A percentile compares a stretch with the other conserved stretches of the same genome.
Evolutionary conservation across 2,329 filamentous ascomycete genomes (phyloP).

Genomic region (Phialophora tarda): DNA sequence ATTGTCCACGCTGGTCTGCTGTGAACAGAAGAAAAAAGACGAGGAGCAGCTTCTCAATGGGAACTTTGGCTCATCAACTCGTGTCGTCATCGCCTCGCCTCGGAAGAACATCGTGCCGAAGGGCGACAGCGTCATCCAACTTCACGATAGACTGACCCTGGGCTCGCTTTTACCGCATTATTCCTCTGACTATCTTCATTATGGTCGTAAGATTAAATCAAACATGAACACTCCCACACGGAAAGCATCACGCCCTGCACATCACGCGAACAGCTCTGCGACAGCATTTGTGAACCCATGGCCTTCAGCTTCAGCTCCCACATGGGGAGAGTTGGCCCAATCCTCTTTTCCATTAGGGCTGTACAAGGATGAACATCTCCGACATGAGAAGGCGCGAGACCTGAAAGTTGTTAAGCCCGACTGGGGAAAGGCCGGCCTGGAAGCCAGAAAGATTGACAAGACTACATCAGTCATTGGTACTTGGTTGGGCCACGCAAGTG

Average conservation of each 20-base stretch:
- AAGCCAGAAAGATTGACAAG: conserved; percentile 14
- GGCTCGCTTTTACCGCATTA: neutral
- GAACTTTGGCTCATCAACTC: no score
- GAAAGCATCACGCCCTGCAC: conserved; percentile 22
- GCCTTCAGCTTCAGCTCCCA: conserved; percentile 28
- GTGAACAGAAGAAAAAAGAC: neutral
- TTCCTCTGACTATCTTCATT: neutral
- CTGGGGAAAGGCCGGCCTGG: conserved; percentile 22
- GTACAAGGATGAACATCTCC: conserved; percentile 18
- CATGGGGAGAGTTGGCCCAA: conserved; percentile 26
- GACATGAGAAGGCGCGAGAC: conserved; percentile 22
- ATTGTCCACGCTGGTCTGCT: neutral
- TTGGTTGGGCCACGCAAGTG: conserved; percentile 31
- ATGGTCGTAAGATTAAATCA: neutral
- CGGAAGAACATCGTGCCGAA: neutral
- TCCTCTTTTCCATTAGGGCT: conserved; percentile 25
- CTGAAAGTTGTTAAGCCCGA: conserved; percentile 29
- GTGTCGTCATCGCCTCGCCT: neutral
- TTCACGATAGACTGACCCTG: neutral
- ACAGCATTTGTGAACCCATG: conserved; percentile 31
- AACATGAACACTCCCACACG: conserved; percentile 14
- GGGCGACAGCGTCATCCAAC: neutral
- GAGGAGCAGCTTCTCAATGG: no score
- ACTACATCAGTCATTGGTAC: conserved; percentile 22
- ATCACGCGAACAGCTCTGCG: conserved; percentile 30